phyloP scores from a whole-genome alignment of 2,329 filamentous ascomycete genomes.

The Botryotinia calthae region DNA sequence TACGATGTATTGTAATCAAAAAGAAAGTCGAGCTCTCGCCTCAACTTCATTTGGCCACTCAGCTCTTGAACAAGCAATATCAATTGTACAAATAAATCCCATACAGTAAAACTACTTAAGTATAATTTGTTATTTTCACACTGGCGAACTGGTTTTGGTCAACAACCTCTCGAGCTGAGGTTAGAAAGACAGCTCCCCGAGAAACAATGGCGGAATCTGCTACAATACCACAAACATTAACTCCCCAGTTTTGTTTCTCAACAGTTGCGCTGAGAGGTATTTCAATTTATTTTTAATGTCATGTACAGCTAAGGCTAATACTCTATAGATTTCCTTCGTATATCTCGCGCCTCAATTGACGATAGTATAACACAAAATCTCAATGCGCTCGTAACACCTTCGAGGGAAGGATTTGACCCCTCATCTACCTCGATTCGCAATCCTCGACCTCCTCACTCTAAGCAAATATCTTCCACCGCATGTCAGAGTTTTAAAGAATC shows the following conservation, averaged over 20 bases:
- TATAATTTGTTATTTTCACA: constrained; percentile 19
- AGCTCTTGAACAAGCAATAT: background rate
- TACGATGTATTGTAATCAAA: constrained; percentile 15
- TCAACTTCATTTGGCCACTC: constrained; percentile 15
- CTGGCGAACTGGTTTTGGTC: constrained; percentile 38
- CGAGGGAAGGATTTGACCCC: constrained; percentile 72
- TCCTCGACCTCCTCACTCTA: constrained; percentile 47
- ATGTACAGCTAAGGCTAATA: constrained; percentile 6
- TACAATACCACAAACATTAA: constrained; percentile 51
- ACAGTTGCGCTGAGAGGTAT: constrained; percentile 66
- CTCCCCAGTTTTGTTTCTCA: constrained; percentile 76
- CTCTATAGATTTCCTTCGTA: constrained; percentile 75
- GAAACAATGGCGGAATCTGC: constrained; percentile 34
- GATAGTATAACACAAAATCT: constrained; percentile 92
- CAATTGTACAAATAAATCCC: background rate
- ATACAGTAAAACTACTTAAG: background rate
- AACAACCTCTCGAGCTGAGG: constrained; percentile 33
- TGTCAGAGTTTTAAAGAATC: constrained; percentile 73
- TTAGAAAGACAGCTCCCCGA: constrained; percentile 21
- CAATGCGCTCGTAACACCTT: constrained; percentile 80
- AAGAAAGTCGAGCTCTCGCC: constrained; percentile 15
- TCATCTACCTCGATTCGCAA: constrained; percentile 66
- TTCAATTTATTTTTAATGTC: background rate
- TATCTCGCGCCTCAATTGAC: constrained; percentile 82
- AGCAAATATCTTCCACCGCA: constrained; percentile 56